Evolutionary conservation across 2,329 filamentous ascomycete species (phyloP).

Genomic region (Pseudogymnoascus sp.): DNA sequence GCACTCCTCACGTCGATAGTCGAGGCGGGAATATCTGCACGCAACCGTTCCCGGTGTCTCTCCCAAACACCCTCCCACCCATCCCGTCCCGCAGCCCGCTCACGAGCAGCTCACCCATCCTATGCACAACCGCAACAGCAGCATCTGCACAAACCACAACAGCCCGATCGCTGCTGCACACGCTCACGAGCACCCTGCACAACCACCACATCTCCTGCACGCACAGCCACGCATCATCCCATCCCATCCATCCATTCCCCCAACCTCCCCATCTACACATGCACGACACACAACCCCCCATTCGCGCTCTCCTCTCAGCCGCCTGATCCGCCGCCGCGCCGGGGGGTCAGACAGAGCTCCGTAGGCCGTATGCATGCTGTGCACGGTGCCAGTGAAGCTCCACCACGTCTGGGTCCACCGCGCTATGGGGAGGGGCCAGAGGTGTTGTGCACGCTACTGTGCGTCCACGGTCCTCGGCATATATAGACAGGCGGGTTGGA

Average conservation of each 20-base stretch:
- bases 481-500: neutral
- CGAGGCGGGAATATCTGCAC: neutral
- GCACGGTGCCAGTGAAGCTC: neutral
- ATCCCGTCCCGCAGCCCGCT: neutral
- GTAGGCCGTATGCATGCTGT: no score
- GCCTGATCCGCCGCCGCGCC: neutral
- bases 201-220: conserved; percentile 4
- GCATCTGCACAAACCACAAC: no score
- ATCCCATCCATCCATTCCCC: neutral
- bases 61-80: neutral
- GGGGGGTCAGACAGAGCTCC: neutral
- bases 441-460: neutral
- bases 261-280: neutral
- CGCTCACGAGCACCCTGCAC: neutral
- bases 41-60: neutral
- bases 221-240: neutral
- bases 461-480: neutral
- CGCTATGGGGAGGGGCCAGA: no score
- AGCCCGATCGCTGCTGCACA: no score
- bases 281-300: neutral
- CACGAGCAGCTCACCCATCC: neutral
- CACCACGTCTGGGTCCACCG: neutral
- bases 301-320: neutral
- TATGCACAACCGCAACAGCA: no score
- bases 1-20: neutral